Evolutionary conservation across 1,139 yeast species (phyloP).

Genomic region (Yamadazyma dendronema): DNA sequence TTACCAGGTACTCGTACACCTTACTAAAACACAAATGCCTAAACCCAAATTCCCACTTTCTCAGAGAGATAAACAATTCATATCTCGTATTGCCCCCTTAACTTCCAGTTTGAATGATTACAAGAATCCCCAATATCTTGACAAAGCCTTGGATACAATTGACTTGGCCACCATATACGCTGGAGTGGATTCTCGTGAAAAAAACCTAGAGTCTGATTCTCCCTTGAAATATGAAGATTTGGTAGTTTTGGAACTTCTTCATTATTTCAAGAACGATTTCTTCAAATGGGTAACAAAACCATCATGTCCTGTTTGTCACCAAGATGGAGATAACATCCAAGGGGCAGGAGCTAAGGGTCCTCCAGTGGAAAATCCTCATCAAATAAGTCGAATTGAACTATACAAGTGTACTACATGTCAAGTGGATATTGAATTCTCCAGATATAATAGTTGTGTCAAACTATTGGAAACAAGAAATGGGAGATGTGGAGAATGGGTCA

Average conservation of each 20-base stretch:
- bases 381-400: slow-evolving; percentile 48
- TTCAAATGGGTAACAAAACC: slow-evolving; percentile 84
- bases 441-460: slow-evolving; percentile 68
- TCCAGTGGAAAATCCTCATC: slow-evolving; percentile 28
- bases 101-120: slow-evolving; percentile 6
- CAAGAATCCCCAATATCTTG: slow-evolving; percentile 14
- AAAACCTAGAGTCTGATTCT: slow-evolving; percentile 2
- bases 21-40: not conserved
- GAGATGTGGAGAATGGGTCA: slow-evolving; percentile 96
- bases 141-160: slow-evolving; percentile 31
- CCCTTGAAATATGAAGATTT: slow-evolving; percentile 54
- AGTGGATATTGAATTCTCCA: slow-evolving; percentile 56
- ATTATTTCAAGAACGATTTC: slow-evolving; percentile 78
- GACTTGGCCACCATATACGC: slow-evolving; percentile 36
- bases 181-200: slow-evolving; percentile 32
- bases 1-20: not conserved
- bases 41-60: not conserved
- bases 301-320: slow-evolving; percentile 54
- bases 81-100: not conserved
- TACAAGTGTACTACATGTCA: slow-evolving; percentile 60
- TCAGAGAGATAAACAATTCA: not conserved
- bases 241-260: slow-evolving; percentile 63
- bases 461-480: slow-evolving; percentile 65
- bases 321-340: slow-evolving; percentile 17
- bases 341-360: slow-evolving; percentile 13